Evolutionary conservation across 208 protist species (phyloP), one percentile per base, ranked within the genome.

Genomic region (Trypanosoma vivax): DNA sequence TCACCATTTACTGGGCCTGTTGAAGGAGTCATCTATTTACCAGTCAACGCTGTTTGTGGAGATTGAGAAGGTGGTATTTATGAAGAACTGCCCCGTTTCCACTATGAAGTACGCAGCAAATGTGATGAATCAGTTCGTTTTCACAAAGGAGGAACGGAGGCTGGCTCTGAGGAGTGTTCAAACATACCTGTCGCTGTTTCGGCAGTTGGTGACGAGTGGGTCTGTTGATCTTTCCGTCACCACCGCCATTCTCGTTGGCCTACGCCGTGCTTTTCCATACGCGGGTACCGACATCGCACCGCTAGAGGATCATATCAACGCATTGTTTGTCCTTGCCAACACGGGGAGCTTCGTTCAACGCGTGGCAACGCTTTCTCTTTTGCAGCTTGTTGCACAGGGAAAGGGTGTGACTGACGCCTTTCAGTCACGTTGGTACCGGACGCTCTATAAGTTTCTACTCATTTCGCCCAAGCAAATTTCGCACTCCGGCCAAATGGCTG

Each of bases 101-200:
- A 94, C 90, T 34, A 91, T 92, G 83, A 79, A 82, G 37, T 93
- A 92, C 62, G 79, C 82, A 34, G 80, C 71, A 28, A 94, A 92
- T 63, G 72, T 96, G 7, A 85, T 96, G 77, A 93, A 91, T 68
- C 90, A 96, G 61, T 74, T 96, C 48, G 88, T 96, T 30, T 94
- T 87, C 68, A 92, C 65, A 70, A 90, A 92, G 60, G 83, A 89
- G 47, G 88, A 94, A 60, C 77, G 83, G 31, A 90, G 87, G 65
- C 81, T 96, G 33, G 85, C 90, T 2, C 53, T 90, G 52, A 91
- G 90, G 64, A 65, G 71, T 40, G 79, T 96, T 37, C 83, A 90
- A 59, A 87, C 84, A 9, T 96, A 96, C 64, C 73, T 96, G 18
- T 71, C 77, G 30, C 61, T 96, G 18, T 94, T 96, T 68, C 84